phyloP scores from a whole-genome alignment of 192 early-diverging fungal species.

The Umbelopsis isabellina region DNA sequence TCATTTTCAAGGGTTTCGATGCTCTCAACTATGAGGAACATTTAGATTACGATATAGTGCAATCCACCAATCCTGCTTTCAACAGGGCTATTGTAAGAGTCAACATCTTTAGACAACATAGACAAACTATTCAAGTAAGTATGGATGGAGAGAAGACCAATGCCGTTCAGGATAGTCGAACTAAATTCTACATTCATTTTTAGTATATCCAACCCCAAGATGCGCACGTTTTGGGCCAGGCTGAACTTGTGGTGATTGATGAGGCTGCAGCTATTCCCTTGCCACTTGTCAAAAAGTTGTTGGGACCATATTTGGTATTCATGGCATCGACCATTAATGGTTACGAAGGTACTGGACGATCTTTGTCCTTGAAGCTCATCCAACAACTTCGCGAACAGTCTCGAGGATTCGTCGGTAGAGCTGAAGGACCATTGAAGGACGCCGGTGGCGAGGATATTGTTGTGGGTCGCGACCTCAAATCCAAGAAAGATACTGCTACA shows the following conservation, averaged over 20 bases:
- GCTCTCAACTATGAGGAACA: conserved; percentile 98
- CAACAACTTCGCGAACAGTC: conserved; percentile 95
- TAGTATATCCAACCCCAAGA: conserved; percentile 98
- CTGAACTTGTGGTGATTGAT: conserved; percentile 97
- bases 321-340: conserved; percentile 99
- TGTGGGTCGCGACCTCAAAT: conserved; percentile 62
- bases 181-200: not conserved
- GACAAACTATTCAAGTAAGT: conserved; percentile 90
- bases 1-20: conserved; percentile 98
- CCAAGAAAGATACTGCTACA: conserved; percentile 46
- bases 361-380: conserved; percentile 93
- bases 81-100: conserved; percentile 95
- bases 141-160: not conserved
- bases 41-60: conserved; percentile 98
- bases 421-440: conserved; percentile 36
- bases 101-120: conserved; percentile 94
- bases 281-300: conserved; percentile 84
- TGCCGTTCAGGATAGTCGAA: not conserved
- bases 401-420: conserved; percentile 63
- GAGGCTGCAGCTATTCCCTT: conserved; percentile 99
- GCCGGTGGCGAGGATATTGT: conserved; percentile 33
- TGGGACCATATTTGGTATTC: conserved; percentile 96
- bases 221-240: conserved; percentile 89
- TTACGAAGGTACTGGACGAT: conserved; percentile 98
- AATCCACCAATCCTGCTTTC: conserved; percentile 94